These are phyloP conservation scores for Grosmannia clavigera DNA, from an alignment of 2,329 filamentous ascomycete genomes.

Conservation along the genomic window DNA sequence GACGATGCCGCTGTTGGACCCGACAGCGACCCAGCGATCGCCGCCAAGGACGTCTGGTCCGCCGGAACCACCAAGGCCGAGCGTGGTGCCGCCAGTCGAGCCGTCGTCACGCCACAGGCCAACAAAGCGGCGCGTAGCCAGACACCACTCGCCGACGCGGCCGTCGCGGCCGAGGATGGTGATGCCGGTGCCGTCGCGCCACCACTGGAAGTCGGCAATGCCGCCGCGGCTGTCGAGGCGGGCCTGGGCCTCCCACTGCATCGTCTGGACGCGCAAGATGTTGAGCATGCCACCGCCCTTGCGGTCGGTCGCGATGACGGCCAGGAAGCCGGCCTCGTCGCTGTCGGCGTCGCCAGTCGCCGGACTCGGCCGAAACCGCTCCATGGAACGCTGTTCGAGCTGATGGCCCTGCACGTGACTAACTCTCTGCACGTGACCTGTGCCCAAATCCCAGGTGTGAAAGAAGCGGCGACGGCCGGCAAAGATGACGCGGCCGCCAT, in stretches of 20 bases:
- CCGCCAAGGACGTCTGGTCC: conserved; percentile 54
- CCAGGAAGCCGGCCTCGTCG: conserved; percentile 60
- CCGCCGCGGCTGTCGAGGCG: conserved; percentile 72
- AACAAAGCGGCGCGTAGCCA: conserved; percentile 55
- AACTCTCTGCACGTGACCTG: conserved; percentile 73
- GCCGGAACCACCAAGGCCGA: conserved; percentile 62
- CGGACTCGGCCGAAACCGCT: conserved; percentile 75
- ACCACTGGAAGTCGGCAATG: conserved; percentile 88
- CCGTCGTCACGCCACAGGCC: conserved; percentile 86
- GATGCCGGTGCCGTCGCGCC: conserved; percentile 71
- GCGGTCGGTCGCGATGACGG: conserved; percentile 61
- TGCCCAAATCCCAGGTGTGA: conserved; percentile 82
- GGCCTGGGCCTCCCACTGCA: conserved; percentile 79
- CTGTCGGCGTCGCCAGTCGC: conserved; percentile 28
- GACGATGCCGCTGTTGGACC: conserved; percentile 74
- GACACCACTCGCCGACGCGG: conserved; percentile 80
- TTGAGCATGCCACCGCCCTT: conserved; percentile 87
- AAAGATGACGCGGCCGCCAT: conserved; percentile 66
- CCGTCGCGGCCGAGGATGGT: conserved; percentile 76
- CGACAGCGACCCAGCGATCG: conserved; percentile 81
- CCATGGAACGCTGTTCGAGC: conserved; percentile 81
- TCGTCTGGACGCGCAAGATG: conserved; percentile 63
- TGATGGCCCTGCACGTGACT: conserved; percentile 61
- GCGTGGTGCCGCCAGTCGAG: conserved; percentile 69
- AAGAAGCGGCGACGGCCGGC: conserved; percentile 83